Conservation (phyloP, 1,284 basidiomycete genomes). For the Neotropicomus parvogracilis region DNA sequence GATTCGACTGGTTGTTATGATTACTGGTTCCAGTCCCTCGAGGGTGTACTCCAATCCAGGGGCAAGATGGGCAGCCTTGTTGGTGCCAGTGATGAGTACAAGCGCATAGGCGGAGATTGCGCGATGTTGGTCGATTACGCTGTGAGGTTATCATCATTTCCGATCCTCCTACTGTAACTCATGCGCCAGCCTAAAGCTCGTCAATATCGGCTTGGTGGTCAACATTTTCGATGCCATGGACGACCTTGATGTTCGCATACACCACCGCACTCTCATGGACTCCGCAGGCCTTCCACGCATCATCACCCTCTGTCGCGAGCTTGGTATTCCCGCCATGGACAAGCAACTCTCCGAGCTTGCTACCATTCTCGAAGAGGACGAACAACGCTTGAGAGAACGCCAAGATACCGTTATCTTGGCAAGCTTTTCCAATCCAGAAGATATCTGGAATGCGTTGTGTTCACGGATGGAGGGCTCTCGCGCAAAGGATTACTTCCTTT, state of each 20-base stretch:
- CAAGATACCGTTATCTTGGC: conserved; percentile 75
- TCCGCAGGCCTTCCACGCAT: conserved; percentile 78
- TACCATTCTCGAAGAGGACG: conserved; percentile 73
- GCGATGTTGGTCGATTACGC: conserved; percentile 79
- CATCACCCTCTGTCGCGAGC: conserved; percentile 66
- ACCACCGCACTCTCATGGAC: conserved; percentile 88
- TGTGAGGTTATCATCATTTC: conserved; percentile 45
- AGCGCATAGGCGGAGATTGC: conserved; percentile 60
- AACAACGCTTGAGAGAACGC: conserved; percentile 71
- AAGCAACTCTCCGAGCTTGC: conserved; percentile 69
- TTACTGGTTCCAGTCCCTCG: conserved; percentile 88
- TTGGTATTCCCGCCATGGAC: conserved; percentile 65
- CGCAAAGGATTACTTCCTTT: conserved; percentile 85
- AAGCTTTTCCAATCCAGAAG: conserved; percentile 78
- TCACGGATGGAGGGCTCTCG: conserved; percentile 72
- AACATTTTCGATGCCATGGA: conserved; percentile 61
- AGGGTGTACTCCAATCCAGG: conserved; percentile 74
- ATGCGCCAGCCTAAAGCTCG: conserved; percentile 41
- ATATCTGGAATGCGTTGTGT: conserved; percentile 83
- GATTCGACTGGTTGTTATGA: conserved; percentile 67
- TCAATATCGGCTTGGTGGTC: conserved; percentile 71
- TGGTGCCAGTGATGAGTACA: conserved; percentile 89
- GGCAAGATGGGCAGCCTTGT: conserved; percentile 96
- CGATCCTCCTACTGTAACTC: conserved; percentile 10
- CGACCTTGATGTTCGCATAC: conserved; percentile 80